These are phyloP conservation scores for Medicago truncatula DNA, from an alignment of 306 rosid species.

Conservation along the genomic window DNA sequence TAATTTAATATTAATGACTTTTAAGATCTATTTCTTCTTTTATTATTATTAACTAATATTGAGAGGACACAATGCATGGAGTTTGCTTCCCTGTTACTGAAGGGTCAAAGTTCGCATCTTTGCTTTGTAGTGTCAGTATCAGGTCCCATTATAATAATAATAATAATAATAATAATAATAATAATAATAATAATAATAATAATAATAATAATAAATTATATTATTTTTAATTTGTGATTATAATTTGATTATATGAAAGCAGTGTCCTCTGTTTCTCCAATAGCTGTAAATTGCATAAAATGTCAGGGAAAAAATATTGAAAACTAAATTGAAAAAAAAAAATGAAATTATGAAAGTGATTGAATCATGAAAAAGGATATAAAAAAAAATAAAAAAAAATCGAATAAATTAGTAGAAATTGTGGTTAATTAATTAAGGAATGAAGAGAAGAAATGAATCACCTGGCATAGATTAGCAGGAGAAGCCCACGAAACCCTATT, in stretches of 20 bases:
- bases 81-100: background rate
- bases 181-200: no score
- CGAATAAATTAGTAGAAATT: background rate
- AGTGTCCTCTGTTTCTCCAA: constrained; percentile 29
- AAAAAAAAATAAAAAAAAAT: no score
- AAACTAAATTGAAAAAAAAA: background rate
- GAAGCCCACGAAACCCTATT: constrained; percentile 81
- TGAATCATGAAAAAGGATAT: background rate
- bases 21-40: background rate
- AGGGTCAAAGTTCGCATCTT: background rate
- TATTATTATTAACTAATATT: background rate
- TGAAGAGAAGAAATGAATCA: constrained; percentile 50
- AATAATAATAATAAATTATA: no score
- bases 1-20: background rate
- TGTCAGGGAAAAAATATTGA: background rate
- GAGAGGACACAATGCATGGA: background rate
- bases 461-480: constrained; percentile 79
- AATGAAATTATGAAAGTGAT: background rate
- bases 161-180: background rate
- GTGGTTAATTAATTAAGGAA: background rate
- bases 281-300: constrained; percentile 27
- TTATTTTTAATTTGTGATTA: background rate
- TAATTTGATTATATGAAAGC: background rate
- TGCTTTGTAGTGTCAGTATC: background rate
- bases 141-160: background rate